phyloP scores from a whole-genome alignment of 2,329 filamentous ascomycete genomes.

The Diaporthe batatas region DNA sequence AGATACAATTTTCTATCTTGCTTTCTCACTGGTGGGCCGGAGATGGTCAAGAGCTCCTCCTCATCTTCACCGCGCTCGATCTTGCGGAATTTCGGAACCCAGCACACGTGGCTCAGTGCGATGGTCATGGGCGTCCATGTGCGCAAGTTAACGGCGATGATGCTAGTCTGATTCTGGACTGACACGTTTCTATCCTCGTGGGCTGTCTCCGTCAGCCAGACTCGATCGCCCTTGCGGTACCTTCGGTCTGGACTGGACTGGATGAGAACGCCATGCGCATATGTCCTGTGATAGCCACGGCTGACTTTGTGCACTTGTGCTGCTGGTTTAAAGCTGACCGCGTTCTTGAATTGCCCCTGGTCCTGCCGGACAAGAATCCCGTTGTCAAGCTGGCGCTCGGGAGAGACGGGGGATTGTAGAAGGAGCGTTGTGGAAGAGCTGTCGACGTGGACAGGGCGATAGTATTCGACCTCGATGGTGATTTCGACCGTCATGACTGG shows the following conservation, averaged over 20 bases:
- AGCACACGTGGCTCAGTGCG: constrained; percentile 29
- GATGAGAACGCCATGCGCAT: constrained; percentile 35
- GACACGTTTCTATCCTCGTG: neutral
- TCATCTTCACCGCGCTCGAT: constrained; percentile 28
- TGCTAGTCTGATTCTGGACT: neutral
- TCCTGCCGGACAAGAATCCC: constrained; percentile 35
- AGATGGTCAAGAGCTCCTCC: constrained; percentile 36
- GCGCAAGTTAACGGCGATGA: constrained; percentile 35
- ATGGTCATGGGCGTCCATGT: constrained; percentile 28
- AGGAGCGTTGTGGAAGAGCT: neutral
- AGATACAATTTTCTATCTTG: constrained; percentile 33
- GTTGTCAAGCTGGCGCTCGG: neutral
- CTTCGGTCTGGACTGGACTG: neutral
- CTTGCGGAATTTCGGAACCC: constrained; percentile 40
- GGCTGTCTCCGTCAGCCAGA: constrained; percentile 33
- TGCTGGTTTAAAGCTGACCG: constrained; percentile 18
- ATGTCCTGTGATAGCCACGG: neutral
- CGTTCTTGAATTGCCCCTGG: constrained; percentile 30
- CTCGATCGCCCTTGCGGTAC: constrained; percentile 31
- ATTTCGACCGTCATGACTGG: constrained; percentile 27
- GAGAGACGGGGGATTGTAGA: constrained; percentile 34
- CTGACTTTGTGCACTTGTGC: neutral
- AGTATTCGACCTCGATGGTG: constrained; percentile 37
- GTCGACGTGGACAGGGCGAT: constrained; percentile 29
- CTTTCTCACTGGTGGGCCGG: constrained; percentile 23